Conservation (phyloP, 805 yeast species). For the Sugiyamaella lignohabitans region DNA sequence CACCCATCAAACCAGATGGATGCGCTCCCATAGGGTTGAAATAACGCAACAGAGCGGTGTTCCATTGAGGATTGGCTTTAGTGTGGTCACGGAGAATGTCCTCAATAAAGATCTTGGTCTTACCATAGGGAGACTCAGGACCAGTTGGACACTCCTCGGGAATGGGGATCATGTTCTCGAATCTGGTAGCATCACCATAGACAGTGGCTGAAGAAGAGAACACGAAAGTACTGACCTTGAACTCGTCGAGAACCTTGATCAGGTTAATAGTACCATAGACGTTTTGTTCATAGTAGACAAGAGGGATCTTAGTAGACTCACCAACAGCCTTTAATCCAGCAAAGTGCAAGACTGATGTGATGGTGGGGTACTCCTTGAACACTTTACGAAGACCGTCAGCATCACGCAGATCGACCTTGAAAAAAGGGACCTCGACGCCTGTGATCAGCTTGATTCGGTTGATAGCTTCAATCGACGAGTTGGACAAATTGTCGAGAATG, state of each 20-base stretch:
- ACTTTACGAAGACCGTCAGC: constrained; percentile 41
- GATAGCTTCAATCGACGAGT: constrained; percentile 61
- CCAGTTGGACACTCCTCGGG: constrained; percentile 72
- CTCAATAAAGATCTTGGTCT: constrained; percentile 63
- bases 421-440: constrained; percentile 43
- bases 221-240: constrained; percentile 48
- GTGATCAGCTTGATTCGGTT: constrained; percentile 54
- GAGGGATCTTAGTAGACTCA: constrained; percentile 63
- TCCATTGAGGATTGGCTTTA: constrained; percentile 33
- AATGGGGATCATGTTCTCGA: constrained; percentile 66
- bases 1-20: constrained; percentile 73
- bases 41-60: constrained; percentile 60
- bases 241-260: constrained; percentile 45
- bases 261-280: constrained; percentile 58
- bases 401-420: constrained; percentile 53
- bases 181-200: constrained; percentile 73
- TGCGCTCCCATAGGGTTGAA: constrained; percentile 86
- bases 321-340: constrained; percentile 84
- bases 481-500: constrained; percentile 63
- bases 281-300: constrained; percentile 62
- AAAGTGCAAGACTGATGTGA: constrained; percentile 64
- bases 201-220: constrained; percentile 80
- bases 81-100: constrained; percentile 50
- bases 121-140: constrained; percentile 74
- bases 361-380: constrained; percentile 41